Percentiles rank a stretch among this genome's conserved stretches.
These are phyloP conservation scores for Diaporthe eres DNA, from an alignment of 2,329 filamentous ascomycete genomes.

Conservation along the genomic window DNA sequence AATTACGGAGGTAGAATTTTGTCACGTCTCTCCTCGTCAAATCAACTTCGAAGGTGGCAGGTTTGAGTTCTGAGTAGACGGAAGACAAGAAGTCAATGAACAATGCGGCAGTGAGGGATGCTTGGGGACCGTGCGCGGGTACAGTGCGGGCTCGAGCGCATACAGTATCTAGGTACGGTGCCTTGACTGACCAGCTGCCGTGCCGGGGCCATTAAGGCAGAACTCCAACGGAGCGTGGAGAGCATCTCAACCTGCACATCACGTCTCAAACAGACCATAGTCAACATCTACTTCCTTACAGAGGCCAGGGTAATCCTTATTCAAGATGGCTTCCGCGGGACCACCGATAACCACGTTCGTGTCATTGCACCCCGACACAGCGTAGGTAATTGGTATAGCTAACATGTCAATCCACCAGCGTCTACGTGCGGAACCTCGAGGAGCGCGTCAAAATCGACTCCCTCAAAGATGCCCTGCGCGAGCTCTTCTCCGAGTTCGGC, in stretches of 20 bases:
- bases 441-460: slow-evolving; percentile 88
- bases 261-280: neutral
- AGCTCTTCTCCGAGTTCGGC: slow-evolving; percentile 92
- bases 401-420: slow-evolving; percentile 59
- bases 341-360: slow-evolving; percentile 76
- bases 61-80: neutral
- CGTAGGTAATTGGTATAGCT: slow-evolving; percentile 52
- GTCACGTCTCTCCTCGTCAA: neutral
- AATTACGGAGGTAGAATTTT: rapidly evolving
- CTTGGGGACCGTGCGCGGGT: neutral
- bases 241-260: neutral
- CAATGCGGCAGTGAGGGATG: no score
- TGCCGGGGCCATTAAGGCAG: neutral
- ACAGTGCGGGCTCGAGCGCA: neutral
- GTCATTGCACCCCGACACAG: slow-evolving; percentile 80
- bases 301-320: neutral
- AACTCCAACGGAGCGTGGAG: neutral
- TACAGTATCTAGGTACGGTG: neutral
- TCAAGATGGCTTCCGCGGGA: slow-evolving; percentile 54
- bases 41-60: neutral
- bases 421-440: slow-evolving; percentile 87
- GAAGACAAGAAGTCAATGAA: neutral
- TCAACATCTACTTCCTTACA: neutral
- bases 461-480: slow-evolving; percentile 79
- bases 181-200: neutral